phyloP scores from a whole-genome alignment of 495 filamentous ascomycete genomes.

The Neurospora pannonica region DNA sequence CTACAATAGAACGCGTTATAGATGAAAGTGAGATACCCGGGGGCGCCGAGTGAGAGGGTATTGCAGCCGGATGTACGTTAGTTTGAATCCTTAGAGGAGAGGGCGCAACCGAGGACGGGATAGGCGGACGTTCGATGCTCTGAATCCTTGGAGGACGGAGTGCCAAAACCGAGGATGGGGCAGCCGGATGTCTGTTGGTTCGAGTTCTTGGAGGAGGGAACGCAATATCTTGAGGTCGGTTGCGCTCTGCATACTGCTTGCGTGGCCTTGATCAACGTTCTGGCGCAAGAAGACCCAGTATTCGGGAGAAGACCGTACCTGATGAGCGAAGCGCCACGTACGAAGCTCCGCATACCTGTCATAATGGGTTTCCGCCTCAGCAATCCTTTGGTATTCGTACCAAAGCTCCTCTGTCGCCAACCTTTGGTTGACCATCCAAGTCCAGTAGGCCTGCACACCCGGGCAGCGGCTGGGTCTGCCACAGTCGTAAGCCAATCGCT shows the following conservation, averaged over 20 bases:
- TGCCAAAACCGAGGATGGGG: no score
- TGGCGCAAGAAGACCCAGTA: neutral
- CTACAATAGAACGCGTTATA: no score
- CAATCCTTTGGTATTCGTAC: neutral
- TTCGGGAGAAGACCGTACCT: neutral
- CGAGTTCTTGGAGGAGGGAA: no score
- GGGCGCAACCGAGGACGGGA: no score
- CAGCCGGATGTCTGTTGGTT: no score
- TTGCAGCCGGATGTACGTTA: no score
- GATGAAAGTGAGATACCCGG: no score
- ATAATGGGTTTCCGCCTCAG: neutral
- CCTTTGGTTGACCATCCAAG: neutral
- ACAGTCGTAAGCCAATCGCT: neutral
- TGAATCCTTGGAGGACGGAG: no score
- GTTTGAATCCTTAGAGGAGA: no score
- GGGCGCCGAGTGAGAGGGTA: no score
- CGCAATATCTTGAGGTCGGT: no score
- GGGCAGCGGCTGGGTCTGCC: neutral
- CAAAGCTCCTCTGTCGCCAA: neutral
- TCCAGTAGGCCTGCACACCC: neutral
- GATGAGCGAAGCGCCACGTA: neutral
- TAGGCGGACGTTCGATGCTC: no score
- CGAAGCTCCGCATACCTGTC: neutral
- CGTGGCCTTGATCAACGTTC: neutral
- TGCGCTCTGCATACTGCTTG: neutral